A percentile compares a stretch with the other conserved stretches of the same genome.
Conservation (phyloP, 2,329 filamentous ascomycete species). For the Colletotrichum ledebouriae region DNA sequence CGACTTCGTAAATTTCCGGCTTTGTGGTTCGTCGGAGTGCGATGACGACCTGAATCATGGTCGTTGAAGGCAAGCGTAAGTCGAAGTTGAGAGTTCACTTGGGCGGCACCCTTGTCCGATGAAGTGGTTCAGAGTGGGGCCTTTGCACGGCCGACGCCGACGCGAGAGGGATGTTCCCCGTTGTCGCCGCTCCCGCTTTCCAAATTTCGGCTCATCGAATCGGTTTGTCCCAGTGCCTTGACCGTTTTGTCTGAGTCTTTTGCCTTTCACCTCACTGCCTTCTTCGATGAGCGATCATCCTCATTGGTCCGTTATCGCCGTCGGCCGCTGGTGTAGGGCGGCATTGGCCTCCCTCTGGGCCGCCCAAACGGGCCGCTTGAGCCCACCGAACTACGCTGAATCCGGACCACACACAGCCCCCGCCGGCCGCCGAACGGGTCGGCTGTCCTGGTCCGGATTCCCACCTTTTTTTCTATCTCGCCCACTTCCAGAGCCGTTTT, state of each 20-base stretch:
- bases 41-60: slow-evolving; percentile 11
- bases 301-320: slow-evolving; percentile 26
- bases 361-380: slow-evolving; percentile 38
- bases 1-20: neutral
- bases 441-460: slow-evolving; percentile 20
- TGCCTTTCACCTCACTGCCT: slow-evolving; percentile 13
- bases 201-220: slow-evolving; percentile 11
- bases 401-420: slow-evolving; percentile 35
- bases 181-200: neutral
- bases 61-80: slow-evolving; percentile 17
- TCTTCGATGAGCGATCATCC: neutral
- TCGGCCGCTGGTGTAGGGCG: slow-evolving; percentile 6
- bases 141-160: slow-evolving; percentile 30
- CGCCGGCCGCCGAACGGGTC: slow-evolving; percentile 37
- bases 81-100: slow-evolving; percentile 29
- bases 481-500: too few relatives aligned
- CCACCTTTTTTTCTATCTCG: slow-evolving; percentile 13
- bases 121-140: slow-evolving; percentile 29
- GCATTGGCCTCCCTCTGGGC: slow-evolving; percentile 20
- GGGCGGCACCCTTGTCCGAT: slow-evolving; percentile 3
- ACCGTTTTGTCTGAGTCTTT: neutral
- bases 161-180: slow-evolving; percentile 12
- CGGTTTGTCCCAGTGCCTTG: neutral
- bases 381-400: slow-evolving; percentile 33
- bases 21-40: slow-evolving; percentile 34